Conservation (phyloP, 139 green algal species). For the Monoraphidium neglectum region DNA sequence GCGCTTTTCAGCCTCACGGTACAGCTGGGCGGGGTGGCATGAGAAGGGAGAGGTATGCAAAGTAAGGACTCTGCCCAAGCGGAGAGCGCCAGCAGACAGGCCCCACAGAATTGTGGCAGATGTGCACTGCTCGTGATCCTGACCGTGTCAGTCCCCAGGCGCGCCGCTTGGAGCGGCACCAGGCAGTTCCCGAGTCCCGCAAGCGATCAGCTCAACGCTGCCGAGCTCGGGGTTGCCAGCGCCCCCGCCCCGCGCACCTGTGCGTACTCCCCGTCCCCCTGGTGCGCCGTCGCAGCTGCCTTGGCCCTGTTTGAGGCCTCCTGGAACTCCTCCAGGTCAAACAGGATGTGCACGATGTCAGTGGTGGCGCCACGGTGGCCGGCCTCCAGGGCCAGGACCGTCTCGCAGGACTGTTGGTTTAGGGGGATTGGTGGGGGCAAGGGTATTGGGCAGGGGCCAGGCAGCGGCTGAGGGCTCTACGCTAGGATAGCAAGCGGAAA, state of each 20-base stretch:
- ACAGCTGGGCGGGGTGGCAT: slow-evolving; percentile 18
- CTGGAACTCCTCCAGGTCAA: slow-evolving; percentile 42
- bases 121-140: too few species aligned
- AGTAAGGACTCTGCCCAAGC: too few species aligned
- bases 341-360: slow-evolving; percentile 14
- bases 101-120: too few species aligned
- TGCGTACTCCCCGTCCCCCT: slow-evolving; percentile 32
- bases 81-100: too few species aligned
- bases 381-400: slow-evolving; percentile 15
- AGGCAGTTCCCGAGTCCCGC: too few species aligned
- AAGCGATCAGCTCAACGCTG: not conserved
- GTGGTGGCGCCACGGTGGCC: slow-evolving; percentile 31
- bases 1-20: slow-evolving; percentile 43
- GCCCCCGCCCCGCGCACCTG: slow-evolving; percentile 36
- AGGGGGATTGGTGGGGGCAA: too few species aligned
- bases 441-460: not conserved
- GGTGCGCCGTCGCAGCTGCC: slow-evolving; percentile 35
- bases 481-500: slow-evolving; percentile 9
- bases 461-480: not conserved
- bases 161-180: too few species aligned
- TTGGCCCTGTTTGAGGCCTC: slow-evolving; percentile 49
- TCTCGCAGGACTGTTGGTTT: slow-evolving; percentile 18
- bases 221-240: not conserved
- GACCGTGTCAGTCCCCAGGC: too few species aligned
- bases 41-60: not conserved